A percentile compares a stretch with the other conserved stretches of the same genome.
Evolutionary conservation across 352 stramenopile species (phyloP).

Genomic region (Peronospora belbahrii): DNA sequence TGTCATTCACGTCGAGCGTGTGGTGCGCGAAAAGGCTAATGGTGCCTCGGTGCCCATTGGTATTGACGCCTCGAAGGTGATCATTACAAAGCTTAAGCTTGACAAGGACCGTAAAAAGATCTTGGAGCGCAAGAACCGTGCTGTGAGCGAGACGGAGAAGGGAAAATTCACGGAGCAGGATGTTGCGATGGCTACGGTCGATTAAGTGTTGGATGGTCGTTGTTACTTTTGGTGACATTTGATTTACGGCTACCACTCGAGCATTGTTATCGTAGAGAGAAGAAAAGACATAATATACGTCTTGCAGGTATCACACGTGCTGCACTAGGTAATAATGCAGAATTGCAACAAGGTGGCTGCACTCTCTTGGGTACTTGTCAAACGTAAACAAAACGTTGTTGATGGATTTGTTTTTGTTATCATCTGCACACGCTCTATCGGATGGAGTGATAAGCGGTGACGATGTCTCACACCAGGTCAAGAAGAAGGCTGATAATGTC

Average conservation of each 20-base stretch:
- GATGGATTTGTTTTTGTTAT: slow-evolving; percentile 36
- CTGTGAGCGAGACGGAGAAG: slow-evolving; percentile 69
- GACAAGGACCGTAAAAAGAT: slow-evolving; percentile 99
- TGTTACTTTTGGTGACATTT: slow-evolving; percentile 1
- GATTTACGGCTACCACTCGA: slow-evolving; percentile 14
- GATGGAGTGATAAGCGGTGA: slow-evolving; percentile 45
- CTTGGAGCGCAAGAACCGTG: slow-evolving; percentile 96
- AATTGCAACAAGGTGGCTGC: slow-evolving; percentile 8
- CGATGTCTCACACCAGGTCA: slow-evolving; percentile 68
- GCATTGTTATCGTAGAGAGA: slow-evolving; percentile 34
- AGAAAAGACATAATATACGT: slow-evolving; percentile 32
- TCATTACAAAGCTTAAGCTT: slow-evolving; percentile 99
- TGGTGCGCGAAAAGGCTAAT: slow-evolving; percentile 98
- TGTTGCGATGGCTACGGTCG: slow-evolving; percentile 83
- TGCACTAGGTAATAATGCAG: slow-evolving; percentile 18
- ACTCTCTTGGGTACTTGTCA: slow-evolving; percentile 20
- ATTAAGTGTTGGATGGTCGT: slow-evolving; percentile 48
- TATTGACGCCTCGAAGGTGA: slow-evolving; percentile 97
- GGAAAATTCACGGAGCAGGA: slow-evolving; percentile 88
- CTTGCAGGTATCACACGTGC: slow-evolving; percentile 11
- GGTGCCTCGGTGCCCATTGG: slow-evolving; percentile 93
- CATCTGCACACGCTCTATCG: slow-evolving; percentile 57
- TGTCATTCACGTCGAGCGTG: slow-evolving; percentile 98
- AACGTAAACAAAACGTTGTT: slow-evolving; percentile 2
- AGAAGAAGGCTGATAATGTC: slow-evolving; percentile 77